Conservation (phyloP, 73 alveolate species). For the Durusdinium trenchii region DNA sequence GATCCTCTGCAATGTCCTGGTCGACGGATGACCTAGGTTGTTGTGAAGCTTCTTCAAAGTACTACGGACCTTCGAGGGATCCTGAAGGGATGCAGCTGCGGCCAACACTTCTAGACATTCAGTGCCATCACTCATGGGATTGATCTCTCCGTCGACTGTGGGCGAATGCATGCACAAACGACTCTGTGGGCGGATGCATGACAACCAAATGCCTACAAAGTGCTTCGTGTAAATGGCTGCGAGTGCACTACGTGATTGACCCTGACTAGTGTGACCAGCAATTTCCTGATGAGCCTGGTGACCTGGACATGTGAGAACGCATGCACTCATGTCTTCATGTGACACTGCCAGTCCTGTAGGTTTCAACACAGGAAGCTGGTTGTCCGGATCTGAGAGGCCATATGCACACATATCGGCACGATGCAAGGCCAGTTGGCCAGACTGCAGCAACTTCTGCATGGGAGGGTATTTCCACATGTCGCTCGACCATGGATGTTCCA, state of each 20-base stretch:
- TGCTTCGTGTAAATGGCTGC: background rate
- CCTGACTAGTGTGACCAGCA: background rate
- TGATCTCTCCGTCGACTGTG: background rate
- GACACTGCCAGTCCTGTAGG: constrained; percentile 14
- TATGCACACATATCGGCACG: constrained; percentile 17
- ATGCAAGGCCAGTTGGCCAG: background rate
- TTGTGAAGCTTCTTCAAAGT: background rate
- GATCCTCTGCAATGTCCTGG: background rate
- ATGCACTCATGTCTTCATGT: background rate
- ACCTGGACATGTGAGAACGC: constrained; percentile 1
- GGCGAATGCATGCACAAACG: background rate
- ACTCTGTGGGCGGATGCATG: background rate
- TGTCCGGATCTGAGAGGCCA: background rate
- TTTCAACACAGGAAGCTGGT: background rate
- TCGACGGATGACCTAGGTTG: background rate
- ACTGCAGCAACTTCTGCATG: background rate
- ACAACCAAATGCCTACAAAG: background rate
- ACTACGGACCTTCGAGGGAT: background rate
- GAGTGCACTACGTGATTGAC: background rate
- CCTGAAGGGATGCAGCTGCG: background rate
- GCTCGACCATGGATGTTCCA: background rate
- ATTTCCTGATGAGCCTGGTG: background rate
- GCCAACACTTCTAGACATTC: background rate
- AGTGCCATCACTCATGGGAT: background rate
- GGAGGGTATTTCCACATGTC: background rate